Base-by-base conservation (phyloP, 2,329 filamentous ascomycete genomes). In the Aspergillus pseudoviridinutans region DNA sequence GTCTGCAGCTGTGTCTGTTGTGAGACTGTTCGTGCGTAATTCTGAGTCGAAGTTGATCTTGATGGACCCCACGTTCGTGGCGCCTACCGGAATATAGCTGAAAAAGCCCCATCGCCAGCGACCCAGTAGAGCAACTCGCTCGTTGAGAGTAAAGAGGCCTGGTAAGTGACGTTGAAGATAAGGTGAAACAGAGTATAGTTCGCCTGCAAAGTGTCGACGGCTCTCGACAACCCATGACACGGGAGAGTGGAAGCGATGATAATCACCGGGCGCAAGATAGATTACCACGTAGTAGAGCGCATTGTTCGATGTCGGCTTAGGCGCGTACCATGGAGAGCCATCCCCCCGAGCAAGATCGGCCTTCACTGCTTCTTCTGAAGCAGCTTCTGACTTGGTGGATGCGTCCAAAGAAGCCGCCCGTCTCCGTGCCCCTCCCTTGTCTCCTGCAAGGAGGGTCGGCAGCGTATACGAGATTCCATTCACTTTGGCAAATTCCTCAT, bases 41-140 rank as follows among this genome's bases (percentile, higher is more conserved):
- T 99, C 94, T 58, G 87, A 82, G 76, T 99, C 95, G 74, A 99
- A 99, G 78, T 99, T 97, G 79, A 99, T 85, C 71, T 91, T 90
- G 77, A 99, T 97, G 58, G 90, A 95, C 56, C 94, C 94, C 49
- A 99, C 94, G 68, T 99, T 99, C 24, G 94, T 99, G 7, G 94
- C 94, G 61, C 94, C 94, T 35, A 99, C 94, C 14, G 95, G 92
- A 0, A 91, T 93, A 77, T 92, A 97, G 64, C 88, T 90, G 81
- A 99, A 99, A 83, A 99, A 97, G 20, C 94, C 94, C 84, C 91
- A 95, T 56, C 92, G 89, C 94, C 94, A 99, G 58, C 92, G 85
- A 20, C 94, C 94, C 1, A 99, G 82, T 0, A 99, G 84, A 1
- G 96, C 94, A 25, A 99, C 91, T 55, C 94, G 87, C 78, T 99